Conservation (phyloP, 768 basidiomycete genomes). For the Pisolithus marmoratus region DNA sequence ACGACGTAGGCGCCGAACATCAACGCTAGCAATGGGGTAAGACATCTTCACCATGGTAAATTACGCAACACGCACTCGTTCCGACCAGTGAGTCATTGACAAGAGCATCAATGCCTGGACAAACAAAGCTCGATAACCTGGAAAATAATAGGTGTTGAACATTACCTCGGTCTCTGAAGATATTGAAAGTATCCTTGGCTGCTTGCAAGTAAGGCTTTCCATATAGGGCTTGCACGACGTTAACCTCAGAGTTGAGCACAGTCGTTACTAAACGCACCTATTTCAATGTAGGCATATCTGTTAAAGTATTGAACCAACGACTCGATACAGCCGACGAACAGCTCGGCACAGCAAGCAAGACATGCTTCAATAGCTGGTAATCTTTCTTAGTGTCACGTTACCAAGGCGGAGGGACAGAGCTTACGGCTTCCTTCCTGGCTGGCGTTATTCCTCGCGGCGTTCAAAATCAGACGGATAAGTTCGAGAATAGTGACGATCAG, state of each 20-base stretch:
- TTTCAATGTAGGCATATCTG: slow-evolving; percentile 81
- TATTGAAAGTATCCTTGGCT: slow-evolving; percentile 78
- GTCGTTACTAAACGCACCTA: slow-evolving; percentile 38
- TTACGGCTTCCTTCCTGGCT: slow-evolving; percentile 60
- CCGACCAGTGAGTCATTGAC: slow-evolving; percentile 80
- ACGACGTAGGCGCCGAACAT: slow-evolving; percentile 79
- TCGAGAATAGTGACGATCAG: slow-evolving; percentile 80
- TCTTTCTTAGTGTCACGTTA: background rate
- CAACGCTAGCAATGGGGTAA: slow-evolving; percentile 38
- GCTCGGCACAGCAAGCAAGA: slow-evolving; percentile 73
- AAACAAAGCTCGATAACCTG: background rate
- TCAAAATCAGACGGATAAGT: slow-evolving; percentile 55
- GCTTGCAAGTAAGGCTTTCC: slow-evolving; percentile 79
- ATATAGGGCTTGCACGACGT: slow-evolving; percentile 52
- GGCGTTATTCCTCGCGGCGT: slow-evolving; percentile 52
- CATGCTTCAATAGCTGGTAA: slow-evolving; percentile 63
- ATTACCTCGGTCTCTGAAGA: slow-evolving; percentile 65
- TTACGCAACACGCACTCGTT: slow-evolving; percentile 49
- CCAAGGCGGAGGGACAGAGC: slow-evolving; percentile 18
- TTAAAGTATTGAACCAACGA: slow-evolving; percentile 75
- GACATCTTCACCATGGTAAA: background rate
- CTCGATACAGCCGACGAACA: slow-evolving; percentile 70
- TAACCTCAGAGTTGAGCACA: background rate
- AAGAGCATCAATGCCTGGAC: slow-evolving; percentile 60
- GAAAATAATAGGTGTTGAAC: background rate